Evolutionary conservation across 2,329 filamentous ascomycete genomes (phyloP).

Genomic region (Diplodia scrobiculata): DNA sequence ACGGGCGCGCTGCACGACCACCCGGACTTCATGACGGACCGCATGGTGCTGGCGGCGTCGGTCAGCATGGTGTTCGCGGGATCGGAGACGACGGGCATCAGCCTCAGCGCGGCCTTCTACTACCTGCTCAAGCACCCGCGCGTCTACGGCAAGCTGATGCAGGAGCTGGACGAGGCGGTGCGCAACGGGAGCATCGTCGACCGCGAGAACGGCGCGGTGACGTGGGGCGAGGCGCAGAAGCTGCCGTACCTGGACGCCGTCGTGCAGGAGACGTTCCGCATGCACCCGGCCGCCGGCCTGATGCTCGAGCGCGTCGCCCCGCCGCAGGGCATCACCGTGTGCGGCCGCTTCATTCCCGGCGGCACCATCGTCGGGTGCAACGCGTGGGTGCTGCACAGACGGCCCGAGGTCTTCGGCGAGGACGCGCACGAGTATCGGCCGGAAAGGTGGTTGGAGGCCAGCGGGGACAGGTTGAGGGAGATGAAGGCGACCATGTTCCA

Average conservation of each 20-base stretch:
- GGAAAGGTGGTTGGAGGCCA: slow-evolving; percentile 64
- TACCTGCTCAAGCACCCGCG: slow-evolving; percentile 66
- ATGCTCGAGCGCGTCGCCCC: slow-evolving; percentile 75
- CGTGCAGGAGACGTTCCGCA: slow-evolving; percentile 74
- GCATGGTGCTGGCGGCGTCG: slow-evolving; percentile 69
- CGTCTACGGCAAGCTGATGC: slow-evolving; percentile 58
- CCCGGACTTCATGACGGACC: slow-evolving; percentile 71
- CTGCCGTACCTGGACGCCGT: slow-evolving; percentile 76
- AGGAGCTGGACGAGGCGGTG: slow-evolving; percentile 65
- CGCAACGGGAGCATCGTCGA: slow-evolving; percentile 52
- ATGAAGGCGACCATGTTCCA: slow-evolving; percentile 73
- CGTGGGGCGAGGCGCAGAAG: slow-evolving; percentile 68
- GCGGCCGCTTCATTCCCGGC: slow-evolving; percentile 63
- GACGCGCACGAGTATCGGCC: slow-evolving; percentile 68
- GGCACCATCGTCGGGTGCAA: slow-evolving; percentile 75
- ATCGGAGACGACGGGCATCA: slow-evolving; percentile 78
- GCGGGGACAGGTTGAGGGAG: slow-evolving; percentile 60
- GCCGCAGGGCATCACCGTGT: slow-evolving; percentile 63
- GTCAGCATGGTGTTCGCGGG: slow-evolving; percentile 74
- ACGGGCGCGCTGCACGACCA: slow-evolving; percentile 67
- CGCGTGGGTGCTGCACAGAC: slow-evolving; percentile 72
- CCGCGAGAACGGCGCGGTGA: slow-evolving; percentile 60
- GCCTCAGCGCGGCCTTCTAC: slow-evolving; percentile 71
- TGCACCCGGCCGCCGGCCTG: slow-evolving; percentile 73
- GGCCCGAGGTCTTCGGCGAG: slow-evolving; percentile 66